Base-by-base conservation (phyloP, 2,329 filamentous ascomycete genomes). In the Alternaria angustiovoidea region DNA sequence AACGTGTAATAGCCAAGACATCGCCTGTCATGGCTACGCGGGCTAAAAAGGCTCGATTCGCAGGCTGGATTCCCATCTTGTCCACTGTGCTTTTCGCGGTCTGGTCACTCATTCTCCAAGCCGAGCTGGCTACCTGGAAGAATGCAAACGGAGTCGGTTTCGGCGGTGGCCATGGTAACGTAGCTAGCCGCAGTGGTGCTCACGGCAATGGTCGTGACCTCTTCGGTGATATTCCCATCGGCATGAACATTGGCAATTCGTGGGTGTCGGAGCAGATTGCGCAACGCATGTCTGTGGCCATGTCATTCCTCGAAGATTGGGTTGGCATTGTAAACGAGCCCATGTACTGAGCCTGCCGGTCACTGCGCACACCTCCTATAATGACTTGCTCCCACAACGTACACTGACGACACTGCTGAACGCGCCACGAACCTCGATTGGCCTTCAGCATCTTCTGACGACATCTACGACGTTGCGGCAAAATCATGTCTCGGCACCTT, bases 181-280 rank as follows among this genome's bases (percentile, higher is more conserved):
- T 48, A 6, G 57, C 57, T 43, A 56, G 32, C 9, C 57, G 57
- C 24, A 46, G 52, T 22, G 57, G 57, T 14, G 57, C 57, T 24
- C 56, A 56, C 24, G 69, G 69, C 38, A 67, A 69, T 32, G 67
- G 66, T 1, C 66, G 67, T 47, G 47, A 69, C 36, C 54, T 71
- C 32, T 60, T 70, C n/a, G 65, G 63, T 32, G 12, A 51, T 20
- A 16, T 59, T 26, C 67, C 67, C 18, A 12, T 71, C 26, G 69
- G 59, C 36, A 65, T 68, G 63, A 54, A 65, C 22, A 59, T 65
- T 28, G 67, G 66, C 42, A 51, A 61, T 42, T 62, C 54, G 12
- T 54, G 55, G 51, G 56, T 55, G 22, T 49, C 57, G 4, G 64
- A 68, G 55, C 43, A 54, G 39, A 30, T 69, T 52, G 57, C 62